A percentile compares a stretch with the other conserved stretches of the same genome.
Conservation (phyloP, 768 basidiomycete genomes). For the Naganishia vaughanmartiniae region DNA sequence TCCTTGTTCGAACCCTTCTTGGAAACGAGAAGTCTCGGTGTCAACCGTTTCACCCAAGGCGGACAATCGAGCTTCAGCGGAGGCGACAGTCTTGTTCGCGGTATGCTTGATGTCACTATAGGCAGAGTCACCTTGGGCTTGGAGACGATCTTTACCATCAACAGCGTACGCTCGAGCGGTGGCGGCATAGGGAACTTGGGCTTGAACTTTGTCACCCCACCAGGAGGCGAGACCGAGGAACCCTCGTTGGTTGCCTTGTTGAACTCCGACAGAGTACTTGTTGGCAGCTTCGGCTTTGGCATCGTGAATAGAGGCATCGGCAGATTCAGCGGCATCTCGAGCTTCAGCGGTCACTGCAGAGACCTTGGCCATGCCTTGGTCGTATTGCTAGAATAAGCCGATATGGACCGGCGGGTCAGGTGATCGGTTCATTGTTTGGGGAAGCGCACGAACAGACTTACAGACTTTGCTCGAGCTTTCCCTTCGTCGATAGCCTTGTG, state of each 20-base stretch:
- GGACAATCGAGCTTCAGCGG: conserved; percentile 4
- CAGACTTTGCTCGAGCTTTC: conserved; percentile 4
- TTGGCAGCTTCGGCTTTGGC: conserved; percentile 17
- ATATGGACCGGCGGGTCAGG: not conserved
- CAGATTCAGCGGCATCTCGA: not conserved
- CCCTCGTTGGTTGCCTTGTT: conserved; percentile 19
- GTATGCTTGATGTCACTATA: conserved; percentile 16
- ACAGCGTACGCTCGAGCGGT: conserved; percentile 5
- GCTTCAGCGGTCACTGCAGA: not conserved
- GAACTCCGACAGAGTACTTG: conserved; percentile 1
- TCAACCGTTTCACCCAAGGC: not conserved
- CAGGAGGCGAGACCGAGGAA: conserved; percentile 13
- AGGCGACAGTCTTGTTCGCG: not conserved
- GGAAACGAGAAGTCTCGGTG: conserved; percentile 12
- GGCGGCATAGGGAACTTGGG: not conserved
- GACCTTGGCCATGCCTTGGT: conserved; percentile 21
- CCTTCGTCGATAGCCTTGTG: conserved; percentile 10
- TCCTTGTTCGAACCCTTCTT: conserved; percentile 16
- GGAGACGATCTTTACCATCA: conserved; percentile 8
- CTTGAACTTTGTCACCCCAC: conserved; percentile 18
- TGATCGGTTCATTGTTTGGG: not conserved
- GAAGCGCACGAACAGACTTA: not conserved
- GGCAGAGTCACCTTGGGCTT: conserved; percentile 5
- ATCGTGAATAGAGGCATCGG: conserved; percentile 1
- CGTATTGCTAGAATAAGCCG: conserved; percentile 2